Evolutionary conservation across 164 flowering plant species (phyloP), one percentile per base, ranked within the genome.

Genomic region (Sedum album): DNA sequence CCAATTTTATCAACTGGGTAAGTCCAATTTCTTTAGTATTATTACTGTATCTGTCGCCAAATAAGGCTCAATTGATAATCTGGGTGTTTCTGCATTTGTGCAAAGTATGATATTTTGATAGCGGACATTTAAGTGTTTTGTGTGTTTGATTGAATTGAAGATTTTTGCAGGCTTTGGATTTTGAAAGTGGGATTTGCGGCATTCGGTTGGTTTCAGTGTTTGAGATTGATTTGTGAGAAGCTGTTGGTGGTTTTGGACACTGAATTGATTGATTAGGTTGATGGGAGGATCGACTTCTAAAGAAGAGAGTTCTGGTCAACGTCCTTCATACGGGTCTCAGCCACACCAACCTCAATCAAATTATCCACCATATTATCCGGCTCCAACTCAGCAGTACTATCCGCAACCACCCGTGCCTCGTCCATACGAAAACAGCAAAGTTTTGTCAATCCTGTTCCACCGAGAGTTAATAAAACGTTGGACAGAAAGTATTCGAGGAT

Each of bases 401-500:
- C 57, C 57, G 28, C 57, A 51, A 31, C 60, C 20, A n/a, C 60
- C 60, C 9, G 30, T 55, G 60, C 60, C 31, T 25, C 60, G 25
- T n/a, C n/a, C n/a, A 55, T 23, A 55, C 11, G 60, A 28, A 30
- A 28, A 2, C 10, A 28, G 4, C 60, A n/a, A 53, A 53, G 10
- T n/a, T 1, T 4, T 41, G 25, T 23, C 8, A 20, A 23, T 21
- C 23, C 55, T 1, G 25, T 49, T 49, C 55, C 55, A 1, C 23
- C 23, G 2, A 49, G 55, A 23, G 20, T 2, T 21, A 62, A 62
- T n/a, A 62, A 17, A 30, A 35, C 14, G 38, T 28, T 63, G 6
- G 66, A 64, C 5, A 35, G 66, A 28, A 35, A 44, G 17, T 33
- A 64, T 65, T 65, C 48, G 8, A 65, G 30, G 46, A 65, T 36